Evolutionary conservation across 2,329 filamentous ascomycete species (phyloP), one percentile per base, ranked within the genome.

Genomic region (Berkeleyomyces basicola): DNA sequence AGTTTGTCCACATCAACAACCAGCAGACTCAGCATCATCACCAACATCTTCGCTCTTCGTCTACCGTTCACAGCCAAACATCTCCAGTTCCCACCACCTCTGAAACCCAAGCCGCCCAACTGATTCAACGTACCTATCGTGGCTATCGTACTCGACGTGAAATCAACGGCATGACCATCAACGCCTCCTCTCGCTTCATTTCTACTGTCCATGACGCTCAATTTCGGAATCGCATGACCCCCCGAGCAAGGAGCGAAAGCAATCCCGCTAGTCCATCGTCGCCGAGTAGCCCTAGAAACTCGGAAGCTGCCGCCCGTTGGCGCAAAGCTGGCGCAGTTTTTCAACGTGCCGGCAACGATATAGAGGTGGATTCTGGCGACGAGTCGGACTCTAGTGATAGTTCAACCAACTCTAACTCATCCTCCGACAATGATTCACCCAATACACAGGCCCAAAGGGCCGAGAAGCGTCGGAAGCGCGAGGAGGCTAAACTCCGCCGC

Each of bases 101-200:
- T n/a, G 40, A 37, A 57, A 16, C 9, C 36, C 73, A 75, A 59
- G 82, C 82, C 2, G 82, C 82, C 3, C 75, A 74, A 31, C 68
- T 82, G 36, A 85, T 85, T 57, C 82, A 89, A 75, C 82, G 85
- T 67, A 86, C 84, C 36, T 95, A 90, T 70, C 80, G 90, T 42
- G 88, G 89, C 4, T 88, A 95, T 71, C 80, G 87, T 61, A 79
- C 82, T 58, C 80, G 89, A 51, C 76, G 89, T 58, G 84, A 89
- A 71, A 76, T 93, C 68, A 72, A 81, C 47, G 89, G 89, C 0
- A 76, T 86, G 67, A 80, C 81, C 1, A 71, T 95, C 42, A 81
- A 87, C 71, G 80, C 87, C n/a, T 81, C 78, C 39, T 83, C 84
- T 39, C 77, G 87, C 68, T 91, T 87, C 86, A 75, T 82, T 9